A percentile compares a stretch with the other conserved stretches of the same genome.
phyloP scores from a whole-genome alignment of 495 filamentous ascomycete genomes.

The Staphylotrichum longicolle region DNA sequence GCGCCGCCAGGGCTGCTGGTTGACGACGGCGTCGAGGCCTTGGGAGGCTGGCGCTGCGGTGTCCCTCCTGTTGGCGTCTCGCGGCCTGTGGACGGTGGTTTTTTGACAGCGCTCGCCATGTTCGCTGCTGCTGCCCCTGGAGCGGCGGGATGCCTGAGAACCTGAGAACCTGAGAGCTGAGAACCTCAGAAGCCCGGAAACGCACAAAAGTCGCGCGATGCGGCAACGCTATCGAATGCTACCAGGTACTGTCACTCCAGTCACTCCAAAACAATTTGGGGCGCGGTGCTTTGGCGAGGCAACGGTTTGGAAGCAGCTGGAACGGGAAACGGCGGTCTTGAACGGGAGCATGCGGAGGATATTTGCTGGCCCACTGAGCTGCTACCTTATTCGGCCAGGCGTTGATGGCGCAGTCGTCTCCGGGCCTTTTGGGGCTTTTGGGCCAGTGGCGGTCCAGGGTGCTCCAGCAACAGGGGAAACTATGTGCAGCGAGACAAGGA shows the following conservation, averaged over 20 bases:
- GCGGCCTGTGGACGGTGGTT: slow-evolving; percentile 40
- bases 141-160: background rate
- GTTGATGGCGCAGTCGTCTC: slow-evolving; percentile 9
- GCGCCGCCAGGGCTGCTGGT: slow-evolving; percentile 25
- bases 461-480: slow-evolving; percentile 13
- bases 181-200: background rate
- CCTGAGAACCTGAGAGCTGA: too few species aligned
- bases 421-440: background rate
- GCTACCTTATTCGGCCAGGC: slow-evolving; percentile 9
- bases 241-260: background rate
- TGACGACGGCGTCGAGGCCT: slow-evolving; percentile 42
- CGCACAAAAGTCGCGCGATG: slow-evolving; percentile 7
- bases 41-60: slow-evolving; percentile 32
- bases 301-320: background rate
- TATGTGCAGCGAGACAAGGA: slow-evolving; percentile 2
- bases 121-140: slow-evolving; percentile 9
- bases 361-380: slow-evolving; percentile 22
- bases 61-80: slow-evolving; percentile 35
- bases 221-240: background rate
- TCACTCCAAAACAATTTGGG: background rate
- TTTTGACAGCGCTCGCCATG: slow-evolving; percentile 46
- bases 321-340: slow-evolving; percentile 13
- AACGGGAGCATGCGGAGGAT: slow-evolving; percentile 8
- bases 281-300: slow-evolving; percentile 7
- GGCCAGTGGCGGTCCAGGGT: slow-evolving; percentile 10